A percentile compares a stretch with the other conserved stretches of the same genome.
These are phyloP conservation scores for Cutaneotrichosporon sp. DNA, from an alignment of 1,284 basidiomycete species.

Conservation along the genomic window DNA sequence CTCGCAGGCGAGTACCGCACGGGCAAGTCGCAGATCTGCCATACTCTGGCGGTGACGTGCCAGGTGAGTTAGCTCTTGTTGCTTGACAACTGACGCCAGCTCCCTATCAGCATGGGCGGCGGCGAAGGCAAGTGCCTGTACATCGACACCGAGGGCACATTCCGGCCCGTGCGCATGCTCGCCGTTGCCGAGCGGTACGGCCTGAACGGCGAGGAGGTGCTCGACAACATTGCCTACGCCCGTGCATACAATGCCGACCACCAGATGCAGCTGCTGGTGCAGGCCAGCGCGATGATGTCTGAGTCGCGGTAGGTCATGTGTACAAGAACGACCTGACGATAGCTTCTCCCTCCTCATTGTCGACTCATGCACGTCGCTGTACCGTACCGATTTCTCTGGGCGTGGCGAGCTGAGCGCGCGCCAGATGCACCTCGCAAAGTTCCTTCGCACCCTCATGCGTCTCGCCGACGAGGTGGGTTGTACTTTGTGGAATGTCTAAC, in stretches of 20 bases:
- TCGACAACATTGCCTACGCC: slow-evolving; percentile 98
- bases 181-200: slow-evolving; percentile 94
- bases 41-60: slow-evolving; percentile 96
- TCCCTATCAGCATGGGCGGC: slow-evolving; percentile 95
- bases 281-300: slow-evolving; percentile 93
- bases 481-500: too few relatives aligned
- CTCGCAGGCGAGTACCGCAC: slow-evolving; percentile 76
- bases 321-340: not conserved
- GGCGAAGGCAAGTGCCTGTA: slow-evolving; percentile 99
- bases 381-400: slow-evolving; percentile 93
- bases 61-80: slow-evolving; percentile 55
- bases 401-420: slow-evolving; percentile 92
- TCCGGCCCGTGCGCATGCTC: slow-evolving; percentile 89
- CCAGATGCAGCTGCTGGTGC: slow-evolving; percentile 82
- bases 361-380: slow-evolving; percentile 93
- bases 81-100: slow-evolving; percentile 43
- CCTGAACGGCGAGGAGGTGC: slow-evolving; percentile 91
- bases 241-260: slow-evolving; percentile 98
- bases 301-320: slow-evolving; percentile 69
- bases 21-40: slow-evolving; percentile 97
- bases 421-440: slow-evolving; percentile 96
- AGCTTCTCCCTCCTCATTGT: slow-evolving; percentile 96
- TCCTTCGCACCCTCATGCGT: slow-evolving; percentile 84
- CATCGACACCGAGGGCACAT: slow-evolving; percentile 98
- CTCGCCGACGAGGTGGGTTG: slow-evolving; percentile 83